Percentiles rank a stretch among this genome's conserved stretches.
Evolutionary conservation across 306 rosid species (phyloP).

Genomic region (Lupinus albus): DNA sequence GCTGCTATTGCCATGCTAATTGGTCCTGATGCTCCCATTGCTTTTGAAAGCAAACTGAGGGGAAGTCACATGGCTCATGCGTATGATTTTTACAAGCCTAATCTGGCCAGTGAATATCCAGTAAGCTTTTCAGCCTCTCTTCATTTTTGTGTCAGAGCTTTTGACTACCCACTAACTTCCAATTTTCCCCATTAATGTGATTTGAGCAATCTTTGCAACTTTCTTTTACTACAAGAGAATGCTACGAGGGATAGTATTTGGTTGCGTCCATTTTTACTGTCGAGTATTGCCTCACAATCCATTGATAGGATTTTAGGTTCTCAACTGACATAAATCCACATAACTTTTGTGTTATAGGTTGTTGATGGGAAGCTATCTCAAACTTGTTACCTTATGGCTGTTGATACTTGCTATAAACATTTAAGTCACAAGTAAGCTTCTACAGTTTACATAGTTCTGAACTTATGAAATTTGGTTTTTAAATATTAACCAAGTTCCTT

Average conservation of each 20-base stretch:
- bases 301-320: constrained; percentile 16
- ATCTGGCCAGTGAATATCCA: constrained; percentile 97
- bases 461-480: constrained; percentile 7
- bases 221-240: constrained; percentile 9
- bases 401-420: constrained; percentile 78
- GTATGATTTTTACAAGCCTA: constrained; percentile 91
- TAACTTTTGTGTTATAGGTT: constrained; percentile 54
- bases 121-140: constrained; percentile 46
- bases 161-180: constrained; percentile 8
- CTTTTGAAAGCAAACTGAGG: constrained; percentile 84
- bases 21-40: constrained; percentile 84
- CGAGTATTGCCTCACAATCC: constrained; percentile 8
- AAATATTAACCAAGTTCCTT: constrained; percentile 19
- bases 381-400: constrained; percentile 84
- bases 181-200: constrained; percentile 8
- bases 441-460: constrained; percentile 6
- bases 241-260: neutral
- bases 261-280: neutral
- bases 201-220: constrained; percentile 19
- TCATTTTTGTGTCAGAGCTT: constrained; percentile 3
- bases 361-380: constrained; percentile 96
- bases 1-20: constrained; percentile 84
- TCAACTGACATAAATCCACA: constrained; percentile 29
- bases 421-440: constrained; percentile 67
- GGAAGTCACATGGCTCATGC: constrained; percentile 85